Conservation (phyloP, 208 protist species). For the Crithidia bombi region DNA sequence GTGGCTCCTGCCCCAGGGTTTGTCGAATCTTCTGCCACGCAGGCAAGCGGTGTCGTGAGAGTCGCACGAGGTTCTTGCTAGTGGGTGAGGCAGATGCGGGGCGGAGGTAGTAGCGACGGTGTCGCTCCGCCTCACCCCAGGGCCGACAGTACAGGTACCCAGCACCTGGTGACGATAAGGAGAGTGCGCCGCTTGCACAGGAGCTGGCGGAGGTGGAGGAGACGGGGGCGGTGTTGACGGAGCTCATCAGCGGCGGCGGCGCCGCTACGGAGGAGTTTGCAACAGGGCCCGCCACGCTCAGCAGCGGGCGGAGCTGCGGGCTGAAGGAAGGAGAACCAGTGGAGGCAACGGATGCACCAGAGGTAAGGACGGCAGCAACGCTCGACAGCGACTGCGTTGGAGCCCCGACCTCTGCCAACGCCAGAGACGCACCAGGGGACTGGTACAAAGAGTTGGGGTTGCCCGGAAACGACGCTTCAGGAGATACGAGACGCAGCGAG, state of each 20-base stretch:
- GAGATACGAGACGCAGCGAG: slow-evolving; percentile 3
- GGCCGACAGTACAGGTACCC: slow-evolving; percentile 37
- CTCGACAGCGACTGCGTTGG: too few relatives aligned
- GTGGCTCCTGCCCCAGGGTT: slow-evolving; percentile 15
- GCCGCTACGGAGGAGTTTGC: not conserved
- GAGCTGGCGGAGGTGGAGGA: not conserved
- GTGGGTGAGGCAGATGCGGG: not conserved
- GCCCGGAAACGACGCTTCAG: slow-evolving; percentile 1
- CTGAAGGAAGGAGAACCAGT: not conserved
- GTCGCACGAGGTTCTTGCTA: slow-evolving; percentile 7
- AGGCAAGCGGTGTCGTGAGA: slow-evolving; percentile 27
- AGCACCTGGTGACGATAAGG: not conserved
- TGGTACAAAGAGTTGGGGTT: not conserved
- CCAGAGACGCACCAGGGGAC: not conserved
- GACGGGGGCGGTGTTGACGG: not conserved
- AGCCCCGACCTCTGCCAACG: not conserved
- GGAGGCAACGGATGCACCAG: not conserved
- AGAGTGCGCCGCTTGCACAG: not conserved
- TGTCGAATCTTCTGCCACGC: slow-evolving; percentile 31
- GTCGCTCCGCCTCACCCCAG: slow-evolving; percentile 20
- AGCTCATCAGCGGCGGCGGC: not conserved
- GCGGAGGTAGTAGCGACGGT: slow-evolving; percentile 31
- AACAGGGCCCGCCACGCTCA: not conserved
- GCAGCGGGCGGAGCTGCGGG: not conserved
- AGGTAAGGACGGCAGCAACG: too few relatives aligned